phyloP scores from a whole-genome alignment of 257 asterid species.

The Gentiana macrophylla region DNA sequence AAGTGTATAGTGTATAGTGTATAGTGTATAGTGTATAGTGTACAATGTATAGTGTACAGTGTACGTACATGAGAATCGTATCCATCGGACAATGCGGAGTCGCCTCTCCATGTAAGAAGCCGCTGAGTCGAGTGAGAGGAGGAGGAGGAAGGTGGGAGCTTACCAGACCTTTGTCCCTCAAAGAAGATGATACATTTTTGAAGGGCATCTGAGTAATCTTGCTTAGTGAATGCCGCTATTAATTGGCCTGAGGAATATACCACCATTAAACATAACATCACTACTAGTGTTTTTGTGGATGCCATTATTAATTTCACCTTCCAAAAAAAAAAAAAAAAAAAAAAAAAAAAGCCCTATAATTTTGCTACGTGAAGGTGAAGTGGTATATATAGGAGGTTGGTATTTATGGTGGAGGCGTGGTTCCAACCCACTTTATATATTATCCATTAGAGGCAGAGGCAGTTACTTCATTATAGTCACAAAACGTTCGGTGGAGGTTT shows the following conservation, averaged over 20 bases:
- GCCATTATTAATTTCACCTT: constrained; percentile 16
- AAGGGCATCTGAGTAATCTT: constrained; percentile 53
- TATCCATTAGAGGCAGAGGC: too few relatives aligned
- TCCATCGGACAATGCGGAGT: constrained; percentile 69
- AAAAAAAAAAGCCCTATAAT: background rate
- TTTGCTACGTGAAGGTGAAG: background rate
- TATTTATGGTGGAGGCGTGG: constrained; percentile 9
- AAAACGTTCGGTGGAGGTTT: too few relatives aligned
- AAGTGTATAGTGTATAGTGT: too few relatives aligned
- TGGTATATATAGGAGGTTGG: constrained; percentile 33
- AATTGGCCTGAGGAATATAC: constrained; percentile 12
- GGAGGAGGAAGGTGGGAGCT: constrained; percentile 25
- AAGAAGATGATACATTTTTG: constrained; percentile 61
- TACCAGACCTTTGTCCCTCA: constrained; percentile 85
- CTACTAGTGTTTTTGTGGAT: constrained; percentile 1
- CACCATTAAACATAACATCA: constrained; percentile 17
- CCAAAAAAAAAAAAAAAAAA: too few relatives aligned
- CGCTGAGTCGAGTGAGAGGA: constrained; percentile 12
- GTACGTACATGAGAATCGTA: constrained; percentile 42
- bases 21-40: too few relatives aligned
- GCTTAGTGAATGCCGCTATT: constrained; percentile 46
- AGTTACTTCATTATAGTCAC: too few relatives aligned
- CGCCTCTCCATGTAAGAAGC: constrained; percentile 50
- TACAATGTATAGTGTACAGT: too few relatives aligned
- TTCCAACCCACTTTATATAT: too few relatives aligned